Evolutionary conservation across 495 filamentous ascomycete genomes (phyloP), one percentile per base, ranked within the genome.

Genomic region (Amniculicola lignicola): DNA sequence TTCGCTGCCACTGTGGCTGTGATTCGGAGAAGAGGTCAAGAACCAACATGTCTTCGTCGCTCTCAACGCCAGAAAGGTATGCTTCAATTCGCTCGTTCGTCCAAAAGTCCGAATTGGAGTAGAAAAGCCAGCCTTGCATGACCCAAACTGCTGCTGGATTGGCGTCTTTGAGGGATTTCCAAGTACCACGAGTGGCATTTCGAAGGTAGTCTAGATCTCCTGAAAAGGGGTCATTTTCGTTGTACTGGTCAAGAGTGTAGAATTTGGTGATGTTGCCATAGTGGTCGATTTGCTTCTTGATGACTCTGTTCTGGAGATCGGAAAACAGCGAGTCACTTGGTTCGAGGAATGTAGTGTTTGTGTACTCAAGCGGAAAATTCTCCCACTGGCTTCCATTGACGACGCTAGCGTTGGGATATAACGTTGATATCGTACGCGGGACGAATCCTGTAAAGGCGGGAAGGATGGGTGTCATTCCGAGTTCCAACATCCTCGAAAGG

Each of bases 41-140:
- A 10, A 80, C 69, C 19, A 80, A 52, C 76, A 80, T 77, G 50
- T 79, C 76, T 6, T 75, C 54, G 16, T 61, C 50, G 2, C 70
- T 59, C 14, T 69, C 63, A 0, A 81, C 73, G 14, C 78, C 78
- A 5, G 69, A 72, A 5, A 81, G 65, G 52, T 76, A 80, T 10
- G 78, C 75, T 43, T 77, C 65, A 12, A 79, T 66, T 7, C 74
- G 66, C 5, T 74, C 71, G 24, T 72, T 68, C 11, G 74, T 79
- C 78, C 78, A 81, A 61, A 79, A 81, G 1, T 59, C 63, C 0
- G 62, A 53, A 25, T 71, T 70, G 10, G 66, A 65, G 40, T 67
- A 75, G 67, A 81, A 81, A 1, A 78, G 64, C 78, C 78, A 81
- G 22, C 76, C 78, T 56, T 81, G 78, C 75, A 81, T 77, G 41